Evolutionary conservation across 176 grass and related monocot genomes (phyloP).

Genomic region (Juncus inflexus): DNA sequence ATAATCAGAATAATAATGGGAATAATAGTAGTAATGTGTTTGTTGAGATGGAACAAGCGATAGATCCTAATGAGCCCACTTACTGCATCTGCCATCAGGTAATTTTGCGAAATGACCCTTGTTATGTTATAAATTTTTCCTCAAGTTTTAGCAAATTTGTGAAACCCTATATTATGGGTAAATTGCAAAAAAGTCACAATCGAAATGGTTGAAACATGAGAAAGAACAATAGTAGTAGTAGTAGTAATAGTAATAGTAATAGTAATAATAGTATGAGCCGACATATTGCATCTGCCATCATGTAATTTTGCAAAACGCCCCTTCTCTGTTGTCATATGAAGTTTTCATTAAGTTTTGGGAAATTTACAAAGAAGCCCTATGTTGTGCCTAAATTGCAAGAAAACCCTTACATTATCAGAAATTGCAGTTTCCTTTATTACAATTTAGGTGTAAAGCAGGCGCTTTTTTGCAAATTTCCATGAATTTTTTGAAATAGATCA

Average conservation of each 20-base stretch:
- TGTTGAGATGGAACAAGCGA: slow-evolving; percentile 68
- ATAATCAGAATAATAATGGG: no score
- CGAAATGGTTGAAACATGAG: slow-evolving; percentile 82
- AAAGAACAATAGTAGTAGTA: slow-evolving; percentile 28
- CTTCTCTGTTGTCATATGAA: slow-evolving; percentile 9
- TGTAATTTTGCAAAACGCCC: slow-evolving; percentile 27
- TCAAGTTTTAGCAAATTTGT: neutral
- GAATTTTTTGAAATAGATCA: no score
- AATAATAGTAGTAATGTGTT: slow-evolving; percentile 34
- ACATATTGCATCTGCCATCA: slow-evolving; percentile 99
- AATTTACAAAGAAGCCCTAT: slow-evolving; percentile 1
- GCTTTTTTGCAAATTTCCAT: no score
- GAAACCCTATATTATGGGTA: no score
- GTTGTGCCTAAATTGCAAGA: slow-evolving; percentile 9
- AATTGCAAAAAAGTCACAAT: slow-evolving; percentile 24
- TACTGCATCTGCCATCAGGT: slow-evolving; percentile 99
- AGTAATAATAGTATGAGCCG: slow-evolving; percentile 51
- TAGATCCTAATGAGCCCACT: slow-evolving; percentile 93
- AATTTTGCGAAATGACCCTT: neutral
- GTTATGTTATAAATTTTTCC: slow-evolving; percentile 21
- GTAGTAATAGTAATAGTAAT: slow-evolving; percentile 6
- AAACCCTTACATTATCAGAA: no score
- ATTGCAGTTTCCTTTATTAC: neutral
- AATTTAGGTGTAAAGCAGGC: no score
- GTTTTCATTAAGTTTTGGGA: slow-evolving; percentile 13